Evolutionary conservation across 2,329 filamentous ascomycete genomes (phyloP).

Genomic region (Botrytis deweyae): DNA sequence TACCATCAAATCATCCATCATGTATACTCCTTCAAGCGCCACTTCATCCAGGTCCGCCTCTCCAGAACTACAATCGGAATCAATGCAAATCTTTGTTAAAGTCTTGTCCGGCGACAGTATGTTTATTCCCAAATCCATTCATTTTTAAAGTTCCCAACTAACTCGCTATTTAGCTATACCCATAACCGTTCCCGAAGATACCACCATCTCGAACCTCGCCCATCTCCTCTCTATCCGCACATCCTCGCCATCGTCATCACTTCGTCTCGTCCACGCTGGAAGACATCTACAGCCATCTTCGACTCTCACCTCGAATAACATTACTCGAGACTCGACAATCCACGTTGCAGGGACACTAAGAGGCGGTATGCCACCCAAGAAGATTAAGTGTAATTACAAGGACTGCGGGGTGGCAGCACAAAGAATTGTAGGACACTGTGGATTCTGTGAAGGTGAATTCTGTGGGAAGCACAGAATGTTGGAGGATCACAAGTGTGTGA

Average conservation of each 20-base stretch:
- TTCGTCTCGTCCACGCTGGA: slow-evolving; percentile 58
- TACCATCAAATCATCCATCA: slow-evolving; percentile 21
- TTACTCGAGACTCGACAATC: slow-evolving; percentile 51
- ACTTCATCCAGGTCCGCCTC: slow-evolving; percentile 38
- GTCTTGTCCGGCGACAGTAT: slow-evolving; percentile 57
- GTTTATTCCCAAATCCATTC: slow-evolving; percentile 33
- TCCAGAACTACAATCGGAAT: slow-evolving; percentile 45
- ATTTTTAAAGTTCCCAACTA: slow-evolving; percentile 19
- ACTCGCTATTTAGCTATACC: slow-evolving; percentile 50
- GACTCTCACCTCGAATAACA: slow-evolving; percentile 48
- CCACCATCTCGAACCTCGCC: slow-evolving; percentile 54
- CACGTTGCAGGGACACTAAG: slow-evolving; percentile 58
- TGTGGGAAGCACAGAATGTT: slow-evolving; percentile 93
- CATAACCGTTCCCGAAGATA: slow-evolving; percentile 53
- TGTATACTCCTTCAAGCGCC: slow-evolving; percentile 32
- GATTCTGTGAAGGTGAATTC: slow-evolving; percentile 90
- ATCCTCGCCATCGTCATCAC: slow-evolving; percentile 49
- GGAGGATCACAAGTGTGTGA: slow-evolving; percentile 90
- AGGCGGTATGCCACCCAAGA: slow-evolving; percentile 61
- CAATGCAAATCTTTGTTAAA: slow-evolving; percentile 62
- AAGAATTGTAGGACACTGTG: slow-evolving; percentile 93
- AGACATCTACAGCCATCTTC: slow-evolving; percentile 49
- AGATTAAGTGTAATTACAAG: slow-evolving; percentile 80
- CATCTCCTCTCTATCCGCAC: slow-evolving; percentile 58
- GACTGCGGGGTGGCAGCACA: slow-evolving; percentile 86